Conservation (phyloP, 345 rosid species). For the Crucihimalaya himalaica region DNA sequence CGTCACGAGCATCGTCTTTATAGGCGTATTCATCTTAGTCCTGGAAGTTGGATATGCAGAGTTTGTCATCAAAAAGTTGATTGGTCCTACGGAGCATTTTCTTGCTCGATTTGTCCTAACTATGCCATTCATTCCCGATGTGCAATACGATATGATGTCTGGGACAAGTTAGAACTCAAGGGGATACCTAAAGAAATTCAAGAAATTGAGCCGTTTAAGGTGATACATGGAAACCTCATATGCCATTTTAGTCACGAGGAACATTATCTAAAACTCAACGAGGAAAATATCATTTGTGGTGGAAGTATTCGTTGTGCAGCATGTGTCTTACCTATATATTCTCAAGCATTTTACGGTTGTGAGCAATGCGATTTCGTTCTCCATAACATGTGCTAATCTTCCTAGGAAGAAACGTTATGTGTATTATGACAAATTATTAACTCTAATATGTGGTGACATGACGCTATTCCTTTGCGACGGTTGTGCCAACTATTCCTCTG, state of each 20-base stretch:
- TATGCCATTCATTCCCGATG: neutral
- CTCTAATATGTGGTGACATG: neutral
- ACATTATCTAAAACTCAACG: neutral
- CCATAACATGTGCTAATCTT: constrained; percentile 5
- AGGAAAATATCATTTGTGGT: no score
- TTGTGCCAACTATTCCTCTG: neutral
- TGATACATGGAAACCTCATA: neutral
- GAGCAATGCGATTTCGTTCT: neutral
- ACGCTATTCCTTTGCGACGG: neutral
- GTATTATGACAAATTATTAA: neutral
- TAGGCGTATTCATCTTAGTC: neutral
- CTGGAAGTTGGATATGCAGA: neutral
- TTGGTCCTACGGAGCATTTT: neutral
- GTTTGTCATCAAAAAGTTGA: neutral
- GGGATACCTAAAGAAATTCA: neutral
- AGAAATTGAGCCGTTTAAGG: neutral
- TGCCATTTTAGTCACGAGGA: neutral
- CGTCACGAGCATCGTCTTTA: neutral
- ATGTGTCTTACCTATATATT: neutral
- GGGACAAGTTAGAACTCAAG: neutral
- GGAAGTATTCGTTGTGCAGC: neutral
- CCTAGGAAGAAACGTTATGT: neutral
- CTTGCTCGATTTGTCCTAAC: neutral
- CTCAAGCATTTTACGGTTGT: neutral
- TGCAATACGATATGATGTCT: neutral